phyloP scores from a whole-genome alignment of 352 stramenopile genomes.

The Phytopythium sindhum region DNA sequence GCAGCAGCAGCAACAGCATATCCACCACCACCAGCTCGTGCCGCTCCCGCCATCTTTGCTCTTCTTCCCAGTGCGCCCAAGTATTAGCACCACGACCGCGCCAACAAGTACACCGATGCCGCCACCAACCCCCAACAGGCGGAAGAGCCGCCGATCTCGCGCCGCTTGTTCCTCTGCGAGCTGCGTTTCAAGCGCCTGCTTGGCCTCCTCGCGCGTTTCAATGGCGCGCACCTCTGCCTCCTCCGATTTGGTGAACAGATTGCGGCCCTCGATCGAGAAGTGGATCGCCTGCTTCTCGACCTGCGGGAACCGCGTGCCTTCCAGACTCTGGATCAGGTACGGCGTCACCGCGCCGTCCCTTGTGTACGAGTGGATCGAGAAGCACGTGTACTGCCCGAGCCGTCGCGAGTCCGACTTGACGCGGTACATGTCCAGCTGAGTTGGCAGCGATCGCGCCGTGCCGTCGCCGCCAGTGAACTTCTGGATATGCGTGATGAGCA shows the following conservation, averaged over 20 bases:
- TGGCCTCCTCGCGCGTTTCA: constrained; percentile 38
- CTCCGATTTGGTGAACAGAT: constrained; percentile 47
- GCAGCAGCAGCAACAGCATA: constrained; percentile 2
- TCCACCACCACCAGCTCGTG: not conserved
- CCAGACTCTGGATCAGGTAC: constrained; percentile 51
- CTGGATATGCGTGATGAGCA: constrained; percentile 64
- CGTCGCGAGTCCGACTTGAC: constrained; percentile 58
- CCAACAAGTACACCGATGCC: not conserved
- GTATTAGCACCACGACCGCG: not conserved
- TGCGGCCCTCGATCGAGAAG: constrained; percentile 73
- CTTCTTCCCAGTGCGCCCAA: not conserved
- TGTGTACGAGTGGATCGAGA: constrained; percentile 48
- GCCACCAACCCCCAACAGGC: not conserved
- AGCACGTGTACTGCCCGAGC: constrained; percentile 64
- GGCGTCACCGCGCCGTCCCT: constrained; percentile 37
- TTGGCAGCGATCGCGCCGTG: constrained; percentile 35
- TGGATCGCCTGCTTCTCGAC: constrained; percentile 74
- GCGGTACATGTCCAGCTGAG: constrained; percentile 71
- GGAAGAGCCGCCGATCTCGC: not conserved
- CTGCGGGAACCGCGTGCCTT: constrained; percentile 45
- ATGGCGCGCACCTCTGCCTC: constrained; percentile 53
- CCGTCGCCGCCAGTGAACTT: constrained; percentile 77
- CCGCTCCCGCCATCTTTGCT: not conserved
- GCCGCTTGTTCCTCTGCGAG: not conserved
- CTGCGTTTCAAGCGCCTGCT: constrained; percentile 13